These are phyloP conservation scores for Verticillium isaacii DNA, from an alignment of 2,329 filamentous ascomycete species.

Conservation along the genomic window DNA sequence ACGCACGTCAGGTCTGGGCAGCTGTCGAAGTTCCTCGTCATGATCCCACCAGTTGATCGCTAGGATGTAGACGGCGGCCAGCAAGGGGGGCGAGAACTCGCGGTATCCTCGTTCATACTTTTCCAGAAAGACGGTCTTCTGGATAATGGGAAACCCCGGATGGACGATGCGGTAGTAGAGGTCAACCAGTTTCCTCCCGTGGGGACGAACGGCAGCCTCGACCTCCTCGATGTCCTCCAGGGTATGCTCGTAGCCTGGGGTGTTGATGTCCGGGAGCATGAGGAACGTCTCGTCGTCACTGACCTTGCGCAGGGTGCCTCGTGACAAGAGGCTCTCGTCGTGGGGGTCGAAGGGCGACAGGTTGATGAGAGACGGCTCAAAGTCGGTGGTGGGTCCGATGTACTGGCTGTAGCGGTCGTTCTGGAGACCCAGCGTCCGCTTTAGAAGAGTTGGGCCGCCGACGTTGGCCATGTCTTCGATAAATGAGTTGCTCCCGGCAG, in stretches of 20 bases:
- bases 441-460: conserved; percentile 60
- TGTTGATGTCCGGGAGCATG: conserved; percentile 70
- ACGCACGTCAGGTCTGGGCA: conserved; percentile 65
- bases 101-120: conserved; percentile 69
- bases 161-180: conserved; percentile 80
- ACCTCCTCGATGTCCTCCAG: conserved; percentile 65
- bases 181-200: conserved; percentile 73
- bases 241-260: conserved; percentile 67
- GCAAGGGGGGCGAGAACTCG: conserved; percentile 69
- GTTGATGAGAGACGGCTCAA: conserved; percentile 78
- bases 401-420: conserved; percentile 76
- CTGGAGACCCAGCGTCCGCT: conserved; percentile 70
- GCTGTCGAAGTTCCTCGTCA: conserved; percentile 58
- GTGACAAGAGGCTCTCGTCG: conserved; percentile 71
- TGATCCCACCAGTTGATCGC: conserved; percentile 87
- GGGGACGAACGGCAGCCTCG: conserved; percentile 69
- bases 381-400: conserved; percentile 77
- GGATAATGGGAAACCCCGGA: conserved; percentile 75
- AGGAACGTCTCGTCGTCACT: conserved; percentile 75
- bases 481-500: conserved; percentile 56
- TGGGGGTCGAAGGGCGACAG: conserved; percentile 75
- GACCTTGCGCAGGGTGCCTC: conserved; percentile 68
- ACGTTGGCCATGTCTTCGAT: conserved; percentile 69
- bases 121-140: conserved; percentile 75
- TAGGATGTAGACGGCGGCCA: conserved; percentile 79